Evolutionary conservation across 345 rosid genomes (phyloP).

Genomic region (Kernera saxatilis): DNA sequence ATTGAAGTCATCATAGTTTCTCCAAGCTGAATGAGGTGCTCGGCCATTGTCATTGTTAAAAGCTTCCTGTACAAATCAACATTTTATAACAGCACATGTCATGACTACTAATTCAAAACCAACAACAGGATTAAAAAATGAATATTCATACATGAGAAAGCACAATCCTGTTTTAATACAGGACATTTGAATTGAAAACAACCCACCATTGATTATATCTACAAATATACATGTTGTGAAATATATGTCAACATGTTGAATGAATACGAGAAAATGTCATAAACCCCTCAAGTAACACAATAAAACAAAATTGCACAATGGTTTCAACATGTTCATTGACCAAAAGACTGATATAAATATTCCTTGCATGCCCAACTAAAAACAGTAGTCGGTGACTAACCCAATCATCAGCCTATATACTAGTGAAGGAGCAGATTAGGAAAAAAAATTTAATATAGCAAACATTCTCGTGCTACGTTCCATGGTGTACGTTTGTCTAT

Average conservation of each 20-base stretch:
- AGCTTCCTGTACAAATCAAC: conserved; percentile 63
- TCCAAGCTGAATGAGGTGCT: conserved; percentile 97
- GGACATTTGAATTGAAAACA: not conserved
- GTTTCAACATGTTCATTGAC: not conserved
- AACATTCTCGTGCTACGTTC: not conserved
- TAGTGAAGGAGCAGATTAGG: not conserved
- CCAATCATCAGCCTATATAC: not conserved
- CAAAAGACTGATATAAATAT: not conserved
- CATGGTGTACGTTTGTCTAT: not conserved
- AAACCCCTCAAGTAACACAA: not conserved
- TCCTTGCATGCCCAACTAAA: conserved; percentile 10
- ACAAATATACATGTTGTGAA: not conserved
- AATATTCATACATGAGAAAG: not conserved
- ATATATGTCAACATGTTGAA: not conserved
- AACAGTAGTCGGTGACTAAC: not conserved
- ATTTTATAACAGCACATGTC: not conserved
- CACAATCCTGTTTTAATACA: conserved; percentile 1
- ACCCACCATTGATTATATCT: not conserved
- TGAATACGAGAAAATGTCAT: not conserved
- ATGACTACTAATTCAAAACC: not conserved
- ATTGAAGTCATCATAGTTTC: conserved; percentile 97
- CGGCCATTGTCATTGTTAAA: conserved; percentile 79
- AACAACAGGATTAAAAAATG: not conserved
- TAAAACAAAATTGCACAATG: not conserved
- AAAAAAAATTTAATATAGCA: not conserved